A percentile compares a stretch with the other conserved stretches of the same genome.
Conservation (phyloP, 176 grass and related monocot species). For the Carex myosuroides region DNA sequence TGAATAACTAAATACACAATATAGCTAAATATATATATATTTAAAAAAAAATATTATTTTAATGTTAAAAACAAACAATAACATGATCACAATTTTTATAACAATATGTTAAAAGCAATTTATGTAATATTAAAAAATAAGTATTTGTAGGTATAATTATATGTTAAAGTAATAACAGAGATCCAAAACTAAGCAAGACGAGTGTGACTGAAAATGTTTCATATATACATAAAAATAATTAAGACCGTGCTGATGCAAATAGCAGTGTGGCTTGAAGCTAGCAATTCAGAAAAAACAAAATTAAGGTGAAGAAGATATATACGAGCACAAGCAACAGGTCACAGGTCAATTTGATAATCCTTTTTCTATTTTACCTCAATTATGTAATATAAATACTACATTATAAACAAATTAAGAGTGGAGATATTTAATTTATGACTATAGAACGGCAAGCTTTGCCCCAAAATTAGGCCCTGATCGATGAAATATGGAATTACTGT, state of each 20-base stretch:
- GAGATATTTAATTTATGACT: background rate
- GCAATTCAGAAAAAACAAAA: background rate
- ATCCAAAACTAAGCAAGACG: background rate
- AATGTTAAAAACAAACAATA: too few species aligned
- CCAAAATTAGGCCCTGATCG: background rate
- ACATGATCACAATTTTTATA: too few species aligned
- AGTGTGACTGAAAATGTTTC: background rate
- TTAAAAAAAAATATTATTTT: too few species aligned
- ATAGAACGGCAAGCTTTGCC: background rate
- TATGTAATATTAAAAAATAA: too few species aligned
- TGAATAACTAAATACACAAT: too few species aligned
- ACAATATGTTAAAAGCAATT: too few species aligned
- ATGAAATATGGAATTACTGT: too few species aligned
- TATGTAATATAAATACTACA: too few species aligned
- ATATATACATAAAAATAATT: too few species aligned
- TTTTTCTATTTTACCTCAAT: background rate
- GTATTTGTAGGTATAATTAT: too few species aligned
- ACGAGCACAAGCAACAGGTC: background rate
- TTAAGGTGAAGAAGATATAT: background rate
- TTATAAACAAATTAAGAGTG: background rate
- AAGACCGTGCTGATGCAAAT: background rate
- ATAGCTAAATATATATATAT: too few species aligned
- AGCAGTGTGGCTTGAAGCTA: background rate
- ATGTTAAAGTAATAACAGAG: background rate
- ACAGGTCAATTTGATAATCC: background rate